A percentile compares a stretch with the other conserved stretches of the same genome.
Conservation (phyloP, 257 asterid genomes). For the Jaltomata sinuosa region DNA sequence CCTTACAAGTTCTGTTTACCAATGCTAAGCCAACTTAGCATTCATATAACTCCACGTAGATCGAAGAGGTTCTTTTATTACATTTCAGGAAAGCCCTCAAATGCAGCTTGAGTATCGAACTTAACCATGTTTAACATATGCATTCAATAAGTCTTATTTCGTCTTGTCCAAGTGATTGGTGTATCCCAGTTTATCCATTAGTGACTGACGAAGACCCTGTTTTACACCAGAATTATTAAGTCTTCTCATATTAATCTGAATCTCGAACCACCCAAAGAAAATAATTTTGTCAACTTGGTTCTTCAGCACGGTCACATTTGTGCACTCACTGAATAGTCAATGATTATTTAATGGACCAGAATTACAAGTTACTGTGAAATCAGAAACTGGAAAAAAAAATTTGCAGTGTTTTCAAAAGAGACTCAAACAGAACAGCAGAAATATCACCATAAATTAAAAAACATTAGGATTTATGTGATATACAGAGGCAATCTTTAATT, state of each 20-base stretch:
- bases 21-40: neutral
- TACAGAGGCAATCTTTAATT: neutral
- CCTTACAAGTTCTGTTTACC: neutral
- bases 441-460: neutral
- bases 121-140: neutral
- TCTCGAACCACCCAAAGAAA: neutral
- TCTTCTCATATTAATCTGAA: neutral
- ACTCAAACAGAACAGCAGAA: neutral
- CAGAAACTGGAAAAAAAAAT: neutral
- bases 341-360: neutral
- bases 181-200: neutral
- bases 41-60: neutral
- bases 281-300: neutral
- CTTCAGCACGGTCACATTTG: neutral
- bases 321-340: neutral
- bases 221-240: neutral
- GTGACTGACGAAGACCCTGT: neutral
- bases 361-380: neutral
- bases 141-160: neutral
- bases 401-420: neutral
- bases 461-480: neutral
- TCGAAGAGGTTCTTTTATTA: neutral
- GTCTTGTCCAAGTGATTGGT: neutral
- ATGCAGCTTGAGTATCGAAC: neutral
- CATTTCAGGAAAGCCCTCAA: neutral